A percentile compares a stretch with the other conserved stretches of the same genome.
phyloP scores from a whole-genome alignment of 2,329 filamentous ascomycete species.

The Chaetomium sp. region DNA sequence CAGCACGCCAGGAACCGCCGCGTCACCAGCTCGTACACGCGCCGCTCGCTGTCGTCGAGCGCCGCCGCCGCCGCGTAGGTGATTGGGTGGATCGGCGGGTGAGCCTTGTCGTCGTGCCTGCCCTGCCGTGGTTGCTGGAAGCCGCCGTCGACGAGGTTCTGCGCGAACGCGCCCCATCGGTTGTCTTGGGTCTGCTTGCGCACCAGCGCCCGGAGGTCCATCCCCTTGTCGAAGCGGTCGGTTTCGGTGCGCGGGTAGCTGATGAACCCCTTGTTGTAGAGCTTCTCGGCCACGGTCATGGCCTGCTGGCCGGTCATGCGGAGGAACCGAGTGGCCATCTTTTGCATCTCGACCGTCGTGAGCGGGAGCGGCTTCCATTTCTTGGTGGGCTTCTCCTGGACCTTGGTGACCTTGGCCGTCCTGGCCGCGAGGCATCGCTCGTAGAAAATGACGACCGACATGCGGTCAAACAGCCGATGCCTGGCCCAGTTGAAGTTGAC shows the following conservation, averaged over 20 bases:
- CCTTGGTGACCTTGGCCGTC: conserved; percentile 76
- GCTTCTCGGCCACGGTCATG: conserved; percentile 81
- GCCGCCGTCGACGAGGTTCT: conserved; percentile 69
- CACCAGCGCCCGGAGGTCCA: conserved; percentile 78
- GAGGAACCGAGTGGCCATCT: conserved; percentile 86
- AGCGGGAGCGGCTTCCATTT: conserved; percentile 93
- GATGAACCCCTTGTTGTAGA: conserved; percentile 95
- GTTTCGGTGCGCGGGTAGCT: conserved; percentile 98
- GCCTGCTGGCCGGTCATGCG: conserved; percentile 89
- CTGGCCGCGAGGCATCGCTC: conserved; percentile 80
- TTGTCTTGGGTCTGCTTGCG: conserved; percentile 79
- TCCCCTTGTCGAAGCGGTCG: conserved; percentile 88
- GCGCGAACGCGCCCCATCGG: conserved; percentile 80
- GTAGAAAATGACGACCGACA: conserved; percentile 77
- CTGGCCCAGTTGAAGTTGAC: conserved; percentile 85
- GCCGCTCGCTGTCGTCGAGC: conserved; percentile 66
- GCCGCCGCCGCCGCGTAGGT: conserved; percentile 73
- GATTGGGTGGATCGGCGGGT: conserved; percentile 95
- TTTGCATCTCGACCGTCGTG: conserved; percentile 95
- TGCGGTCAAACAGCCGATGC: conserved; percentile 83
- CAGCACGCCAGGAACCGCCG: conserved; percentile 94
- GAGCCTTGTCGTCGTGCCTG: conserved; percentile 90
- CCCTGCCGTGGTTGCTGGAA: conserved; percentile 83
- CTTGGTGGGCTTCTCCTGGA: conserved; percentile 86
- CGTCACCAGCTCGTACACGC: conserved; percentile 89